phyloP scores from a whole-genome alignment of 805 yeast genomes.

The Barnettozyma sucrosica region DNA sequence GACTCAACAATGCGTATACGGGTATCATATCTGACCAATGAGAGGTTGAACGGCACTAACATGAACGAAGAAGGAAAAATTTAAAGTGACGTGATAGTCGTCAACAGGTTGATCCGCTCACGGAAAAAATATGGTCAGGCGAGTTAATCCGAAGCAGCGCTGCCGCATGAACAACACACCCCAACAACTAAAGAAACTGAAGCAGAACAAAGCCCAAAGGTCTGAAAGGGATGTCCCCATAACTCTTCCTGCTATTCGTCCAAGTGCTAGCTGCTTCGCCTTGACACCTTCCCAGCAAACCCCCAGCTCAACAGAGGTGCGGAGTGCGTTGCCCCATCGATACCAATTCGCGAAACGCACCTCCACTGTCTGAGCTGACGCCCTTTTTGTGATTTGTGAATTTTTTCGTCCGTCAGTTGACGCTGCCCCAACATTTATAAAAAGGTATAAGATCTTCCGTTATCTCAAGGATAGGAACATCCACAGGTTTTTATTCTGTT shows the following conservation, averaged over 20 bases:
- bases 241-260: no score
- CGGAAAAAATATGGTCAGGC: background rate
- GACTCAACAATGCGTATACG: background rate
- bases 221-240: no score
- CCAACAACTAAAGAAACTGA: background rate
- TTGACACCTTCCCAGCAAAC: no score
- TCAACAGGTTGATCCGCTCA: background rate
- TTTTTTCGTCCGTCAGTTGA: background rate
- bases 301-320: background rate
- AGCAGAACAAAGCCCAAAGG: background rate
- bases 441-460: background rate
- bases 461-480: background rate
- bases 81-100: background rate
- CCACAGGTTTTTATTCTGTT: background rate
- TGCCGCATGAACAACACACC: background rate
- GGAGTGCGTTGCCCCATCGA: background rate
- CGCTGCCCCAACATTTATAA: background rate
- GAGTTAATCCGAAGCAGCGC: background rate
- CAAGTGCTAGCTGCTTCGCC: no score
- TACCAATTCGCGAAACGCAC: background rate
- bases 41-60: background rate
- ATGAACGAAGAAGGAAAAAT: background rate
- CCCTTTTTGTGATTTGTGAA: background rate
- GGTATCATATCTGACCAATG: background rate
- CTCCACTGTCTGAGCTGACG: background rate